Evolutionary conservation across 306 rosid species (phyloP).

Genomic region (Quercus bicolor): DNA sequence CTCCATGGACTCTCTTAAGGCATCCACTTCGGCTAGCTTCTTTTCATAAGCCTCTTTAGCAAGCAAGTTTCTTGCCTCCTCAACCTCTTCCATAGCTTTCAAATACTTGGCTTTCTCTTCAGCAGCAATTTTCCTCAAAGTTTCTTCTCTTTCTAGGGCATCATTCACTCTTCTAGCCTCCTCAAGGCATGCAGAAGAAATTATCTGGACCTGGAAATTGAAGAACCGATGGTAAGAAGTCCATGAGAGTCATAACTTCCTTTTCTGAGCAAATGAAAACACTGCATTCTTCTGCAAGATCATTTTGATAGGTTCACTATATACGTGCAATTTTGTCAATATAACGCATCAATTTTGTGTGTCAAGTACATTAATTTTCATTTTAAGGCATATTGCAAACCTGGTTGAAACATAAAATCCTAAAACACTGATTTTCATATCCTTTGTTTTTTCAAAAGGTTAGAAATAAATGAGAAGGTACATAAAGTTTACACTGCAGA

Average conservation of each 20-base stretch:
- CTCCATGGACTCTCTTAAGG: constrained; percentile 62
- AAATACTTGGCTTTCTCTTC: constrained; percentile 74
- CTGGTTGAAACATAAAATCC: constrained; percentile 1
- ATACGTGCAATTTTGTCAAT: constrained; percentile 12
- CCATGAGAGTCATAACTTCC: constrained; percentile 9
- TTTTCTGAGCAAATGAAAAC: constrained; percentile 5
- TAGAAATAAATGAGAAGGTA: constrained; percentile 2
- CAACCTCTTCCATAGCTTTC: constrained; percentile 63
- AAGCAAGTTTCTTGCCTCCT: constrained; percentile 62
- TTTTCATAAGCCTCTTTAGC: constrained; percentile 81
- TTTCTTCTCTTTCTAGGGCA: constrained; percentile 68
- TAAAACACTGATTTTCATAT: background rate
- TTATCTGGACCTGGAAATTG: constrained; percentile 51
- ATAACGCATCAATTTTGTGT: constrained; percentile 3
- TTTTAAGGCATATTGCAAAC: background rate
- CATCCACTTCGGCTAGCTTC: constrained; percentile 72
- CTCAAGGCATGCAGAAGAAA: constrained; percentile 73
- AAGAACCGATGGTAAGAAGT: constrained; percentile 16
- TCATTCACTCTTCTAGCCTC: constrained; percentile 63
- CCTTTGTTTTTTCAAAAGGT: background rate
- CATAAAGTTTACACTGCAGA: background rate
- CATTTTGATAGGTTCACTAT: constrained; percentile 8
- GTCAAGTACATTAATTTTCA: background rate
- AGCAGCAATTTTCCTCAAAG: constrained; percentile 64
- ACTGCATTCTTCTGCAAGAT: constrained; percentile 14